These are phyloP conservation scores for Cyclostephanos tholiformis DNA, from an alignment of 108 stramenopile genomes.

Conservation along the genomic window DNA sequence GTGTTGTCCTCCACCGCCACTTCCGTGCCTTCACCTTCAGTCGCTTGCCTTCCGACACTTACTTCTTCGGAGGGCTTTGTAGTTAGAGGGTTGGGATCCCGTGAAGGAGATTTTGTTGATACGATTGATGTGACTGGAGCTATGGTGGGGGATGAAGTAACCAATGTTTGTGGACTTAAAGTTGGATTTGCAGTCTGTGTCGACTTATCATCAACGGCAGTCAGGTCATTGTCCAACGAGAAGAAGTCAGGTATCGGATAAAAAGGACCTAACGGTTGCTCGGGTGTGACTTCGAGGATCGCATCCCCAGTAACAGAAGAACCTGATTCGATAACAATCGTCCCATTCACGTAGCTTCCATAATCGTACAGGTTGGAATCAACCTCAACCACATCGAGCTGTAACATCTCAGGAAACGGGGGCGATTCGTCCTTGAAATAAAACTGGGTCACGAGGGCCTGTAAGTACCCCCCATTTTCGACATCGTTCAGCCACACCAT, in stretches of 20 bases:
- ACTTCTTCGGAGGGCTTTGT: no score
- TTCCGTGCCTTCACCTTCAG: no score
- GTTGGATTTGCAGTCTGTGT: background rate
- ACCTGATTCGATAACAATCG: constrained; percentile 5
- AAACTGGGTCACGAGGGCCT: constrained; percentile 11
- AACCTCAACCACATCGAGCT: constrained; percentile 12
- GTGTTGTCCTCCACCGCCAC: no score
- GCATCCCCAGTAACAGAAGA: background rate
- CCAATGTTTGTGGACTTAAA: background rate
- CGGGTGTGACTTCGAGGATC: background rate
- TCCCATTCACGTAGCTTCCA: constrained; percentile 22
- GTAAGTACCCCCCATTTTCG: background rate
- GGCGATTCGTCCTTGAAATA: constrained; percentile 18
- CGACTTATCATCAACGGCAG: background rate
- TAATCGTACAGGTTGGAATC: constrained; percentile 1
- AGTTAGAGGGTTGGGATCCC: no score
- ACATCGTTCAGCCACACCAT: constrained; percentile 20
- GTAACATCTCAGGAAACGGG: constrained; percentile 10
- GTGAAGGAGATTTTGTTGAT: no score
- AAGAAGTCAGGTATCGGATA: constrained; percentile 17
- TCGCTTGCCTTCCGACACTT: no score
- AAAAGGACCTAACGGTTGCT: constrained; percentile 9
- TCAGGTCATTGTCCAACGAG: constrained; percentile 18
- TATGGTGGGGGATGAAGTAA: background rate
- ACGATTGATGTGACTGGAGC: background rate